Conservation (phyloP, 2,329 filamentous ascomycete genomes). For the Paradendryphiella salina region DNA sequence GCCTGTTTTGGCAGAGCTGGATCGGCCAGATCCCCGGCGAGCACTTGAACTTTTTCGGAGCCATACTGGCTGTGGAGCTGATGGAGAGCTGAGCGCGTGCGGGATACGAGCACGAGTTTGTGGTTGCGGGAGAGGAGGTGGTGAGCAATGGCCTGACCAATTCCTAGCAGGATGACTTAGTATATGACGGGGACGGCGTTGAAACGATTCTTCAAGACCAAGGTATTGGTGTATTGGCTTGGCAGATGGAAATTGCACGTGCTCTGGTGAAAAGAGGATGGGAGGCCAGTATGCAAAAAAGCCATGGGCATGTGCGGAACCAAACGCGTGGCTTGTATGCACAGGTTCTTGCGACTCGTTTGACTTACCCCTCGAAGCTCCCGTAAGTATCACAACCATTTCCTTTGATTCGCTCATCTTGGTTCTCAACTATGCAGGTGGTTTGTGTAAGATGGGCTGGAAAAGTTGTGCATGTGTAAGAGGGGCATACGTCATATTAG, state of each 20-base stretch:
- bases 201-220: too few species aligned
- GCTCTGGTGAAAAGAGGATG: neutral
- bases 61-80: constrained; percentile 52
- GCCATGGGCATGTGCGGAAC: too few species aligned
- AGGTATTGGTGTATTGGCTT: neutral
- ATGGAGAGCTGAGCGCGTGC: constrained; percentile 59
- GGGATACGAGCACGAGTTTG: constrained; percentile 63
- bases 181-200: too few species aligned
- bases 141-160: constrained; percentile 64
- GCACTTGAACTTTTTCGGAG: constrained; percentile 57
- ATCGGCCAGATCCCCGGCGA: constrained; percentile 62
- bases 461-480: neutral
- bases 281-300: neutral
- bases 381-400: constrained; percentile 60
- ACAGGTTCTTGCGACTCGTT: neutral
- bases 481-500: constrained; percentile 18
- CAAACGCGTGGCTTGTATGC: neutral
- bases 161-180: constrained; percentile 49
- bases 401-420: constrained; percentile 34
- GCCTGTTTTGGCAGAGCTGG: constrained; percentile 60
- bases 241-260: neutral
- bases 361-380: constrained; percentile 62
- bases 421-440: neutral
- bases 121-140: constrained; percentile 60
- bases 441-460: neutral